phyloP scores from a whole-genome alignment of 495 filamentous ascomycete genomes.

The Penicillium diatomitis region DNA sequence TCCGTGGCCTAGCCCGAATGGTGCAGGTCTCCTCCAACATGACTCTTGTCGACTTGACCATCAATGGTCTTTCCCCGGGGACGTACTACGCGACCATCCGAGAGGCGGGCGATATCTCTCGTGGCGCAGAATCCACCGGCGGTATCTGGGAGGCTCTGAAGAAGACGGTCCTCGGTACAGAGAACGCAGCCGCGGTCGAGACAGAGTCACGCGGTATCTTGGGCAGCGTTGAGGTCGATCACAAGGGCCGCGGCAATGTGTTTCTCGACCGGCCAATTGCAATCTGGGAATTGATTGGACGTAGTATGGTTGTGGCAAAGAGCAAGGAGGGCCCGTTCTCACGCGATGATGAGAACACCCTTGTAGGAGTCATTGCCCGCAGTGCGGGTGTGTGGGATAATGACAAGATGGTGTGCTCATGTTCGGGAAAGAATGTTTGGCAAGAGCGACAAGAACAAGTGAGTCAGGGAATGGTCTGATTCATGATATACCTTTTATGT shows the following conservation, averaged over 20 bases:
- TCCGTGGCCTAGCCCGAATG: conserved; percentile 72
- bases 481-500: no score
- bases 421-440: conserved; percentile 96
- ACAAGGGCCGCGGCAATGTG: conserved; percentile 54
- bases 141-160: conserved; percentile 64
- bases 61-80: conserved; percentile 76
- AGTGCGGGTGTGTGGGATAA: conserved; percentile 98
- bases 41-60: conserved; percentile 79
- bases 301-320: conserved; percentile 73
- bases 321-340: conserved; percentile 39
- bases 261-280: conserved; percentile 75
- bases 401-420: conserved; percentile 91
- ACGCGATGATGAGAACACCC: conserved; percentile 66
- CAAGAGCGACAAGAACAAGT: conserved; percentile 90
- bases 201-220: conserved; percentile 55
- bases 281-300: conserved; percentile 92
- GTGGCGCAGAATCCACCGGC: conserved; percentile 70
- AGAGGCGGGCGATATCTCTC: conserved; percentile 80
- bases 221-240: conserved; percentile 62
- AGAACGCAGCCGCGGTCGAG: conserved; percentile 10
- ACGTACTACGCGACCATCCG: conserved; percentile 76
- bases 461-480: conserved; percentile 69
- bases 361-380: conserved; percentile 87
- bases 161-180: conserved; percentile 39
- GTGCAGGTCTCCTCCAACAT: conserved; percentile 66